A percentile compares a stretch with the other conserved stretches of the same genome.
Conservation (phyloP, 2,329 filamentous ascomycete genomes). For the Pseudogymnoascus pannorum region DNA sequence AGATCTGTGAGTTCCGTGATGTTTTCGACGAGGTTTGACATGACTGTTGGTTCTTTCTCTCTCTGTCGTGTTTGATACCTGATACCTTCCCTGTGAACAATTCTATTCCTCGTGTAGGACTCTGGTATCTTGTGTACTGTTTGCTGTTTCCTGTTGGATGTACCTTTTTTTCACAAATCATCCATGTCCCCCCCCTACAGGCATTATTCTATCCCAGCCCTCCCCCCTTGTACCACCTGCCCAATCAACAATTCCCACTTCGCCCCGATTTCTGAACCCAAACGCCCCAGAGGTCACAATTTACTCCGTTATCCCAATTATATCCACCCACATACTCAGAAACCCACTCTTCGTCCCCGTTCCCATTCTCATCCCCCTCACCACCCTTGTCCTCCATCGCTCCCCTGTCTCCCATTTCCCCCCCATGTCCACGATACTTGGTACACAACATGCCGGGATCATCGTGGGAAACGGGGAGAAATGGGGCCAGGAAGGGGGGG, state of each 20-base stretch:
- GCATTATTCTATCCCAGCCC: background rate
- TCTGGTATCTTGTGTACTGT: no score
- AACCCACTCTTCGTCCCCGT: background rate
- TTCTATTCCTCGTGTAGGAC: no score
- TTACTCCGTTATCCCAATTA: background rate
- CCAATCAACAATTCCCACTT: background rate
- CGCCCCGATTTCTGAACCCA: background rate
- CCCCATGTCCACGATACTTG: background rate
- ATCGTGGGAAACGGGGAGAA: background rate
- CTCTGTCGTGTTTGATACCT: no score
- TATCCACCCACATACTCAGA: background rate
- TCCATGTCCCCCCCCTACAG: background rate
- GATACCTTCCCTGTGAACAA: no score
- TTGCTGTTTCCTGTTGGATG: background rate
- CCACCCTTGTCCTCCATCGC: no score
- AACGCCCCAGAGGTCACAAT: background rate
- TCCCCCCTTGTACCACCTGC: background rate
- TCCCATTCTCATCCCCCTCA: background rate
- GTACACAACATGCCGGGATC: background rate
- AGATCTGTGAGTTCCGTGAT: background rate
- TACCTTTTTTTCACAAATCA: background rate
- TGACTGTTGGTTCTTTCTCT: no score
- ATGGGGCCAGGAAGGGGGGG: background rate
- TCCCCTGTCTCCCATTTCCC: no score
- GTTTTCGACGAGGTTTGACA: background rate